Evolutionary conservation across 1,139 yeast species (phyloP).

Genomic region (Sugiyamaella paludigena): DNA sequence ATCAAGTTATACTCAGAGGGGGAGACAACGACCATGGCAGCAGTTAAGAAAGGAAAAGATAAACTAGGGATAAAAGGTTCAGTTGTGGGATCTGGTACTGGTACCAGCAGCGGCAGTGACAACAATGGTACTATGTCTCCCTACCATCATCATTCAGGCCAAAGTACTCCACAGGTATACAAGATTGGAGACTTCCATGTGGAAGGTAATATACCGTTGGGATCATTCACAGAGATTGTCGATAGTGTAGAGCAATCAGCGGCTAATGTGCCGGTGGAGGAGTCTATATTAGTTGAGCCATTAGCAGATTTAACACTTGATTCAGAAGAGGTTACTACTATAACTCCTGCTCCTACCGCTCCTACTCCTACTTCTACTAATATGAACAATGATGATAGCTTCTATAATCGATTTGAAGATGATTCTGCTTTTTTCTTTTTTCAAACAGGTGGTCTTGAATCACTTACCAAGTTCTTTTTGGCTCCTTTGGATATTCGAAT

Average conservation of each 20-base stretch:
- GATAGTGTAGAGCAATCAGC: background rate
- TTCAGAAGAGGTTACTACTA: background rate
- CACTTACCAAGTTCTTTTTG: conserved; percentile 63
- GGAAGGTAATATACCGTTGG: conserved; percentile 23
- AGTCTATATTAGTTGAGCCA: background rate
- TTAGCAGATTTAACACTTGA: conserved; percentile 1
- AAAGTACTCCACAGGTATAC: conserved; percentile 6
- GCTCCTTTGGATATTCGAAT: conserved; percentile 80
- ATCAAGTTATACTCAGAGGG: conserved; percentile 34
- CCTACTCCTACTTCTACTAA: background rate
- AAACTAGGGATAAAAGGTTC: too few relatives aligned
- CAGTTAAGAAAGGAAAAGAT: background rate
- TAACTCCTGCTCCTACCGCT: background rate
- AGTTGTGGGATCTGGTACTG: too few relatives aligned
- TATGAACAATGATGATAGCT: background rate
- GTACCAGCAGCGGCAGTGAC: conserved; percentile 1
- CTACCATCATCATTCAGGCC: background rate
- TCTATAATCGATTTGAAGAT: conserved; percentile 30
- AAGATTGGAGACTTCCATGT: conserved; percentile 17
- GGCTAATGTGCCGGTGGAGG: background rate
- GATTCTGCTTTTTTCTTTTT: conserved; percentile 54
- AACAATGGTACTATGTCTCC: background rate
- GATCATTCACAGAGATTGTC: background rate
- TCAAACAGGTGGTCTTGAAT: conserved; percentile 64
- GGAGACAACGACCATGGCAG: background rate